Conservation (phyloP, 2,329 filamentous ascomycete genomes). For the Fusarium keratoplasticum region DNA sequence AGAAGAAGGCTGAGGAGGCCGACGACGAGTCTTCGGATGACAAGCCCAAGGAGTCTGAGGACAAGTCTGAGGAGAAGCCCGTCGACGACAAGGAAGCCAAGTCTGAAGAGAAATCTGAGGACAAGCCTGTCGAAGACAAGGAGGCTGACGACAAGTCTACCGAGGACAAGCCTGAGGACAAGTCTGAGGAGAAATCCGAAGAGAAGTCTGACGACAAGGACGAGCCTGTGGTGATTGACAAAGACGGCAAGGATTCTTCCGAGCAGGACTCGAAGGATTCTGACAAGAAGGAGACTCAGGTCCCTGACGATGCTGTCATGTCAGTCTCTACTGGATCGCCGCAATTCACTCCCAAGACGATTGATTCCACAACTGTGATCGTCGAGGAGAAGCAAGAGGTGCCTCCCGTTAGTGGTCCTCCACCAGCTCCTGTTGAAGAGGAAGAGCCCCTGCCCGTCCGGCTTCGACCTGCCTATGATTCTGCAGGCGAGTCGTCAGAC, state of each 20-base stretch:
- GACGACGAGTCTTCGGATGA: constrained; percentile 40
- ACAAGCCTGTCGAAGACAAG: constrained; percentile 24
- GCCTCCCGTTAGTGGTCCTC: constrained; percentile 43
- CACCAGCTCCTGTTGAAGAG: constrained; percentile 35
- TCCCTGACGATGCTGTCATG: constrained; percentile 37
- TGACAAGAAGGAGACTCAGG: constrained; percentile 24
- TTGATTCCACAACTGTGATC: constrained; percentile 40
- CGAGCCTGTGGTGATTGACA: constrained; percentile 21
- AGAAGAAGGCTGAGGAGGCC: constrained; percentile 24
- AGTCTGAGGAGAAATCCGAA: background rate
- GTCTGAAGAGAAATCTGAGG: constrained; percentile 6
- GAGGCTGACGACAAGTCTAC: background rate
- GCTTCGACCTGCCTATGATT: constrained; percentile 51
- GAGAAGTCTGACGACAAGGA: constrained; percentile 13
- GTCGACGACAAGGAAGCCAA: constrained; percentile 14
- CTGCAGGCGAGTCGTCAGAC: constrained; percentile 68
- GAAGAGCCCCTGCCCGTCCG: constrained; percentile 37
- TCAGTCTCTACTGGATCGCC: constrained; percentile 49
- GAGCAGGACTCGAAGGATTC: constrained; percentile 15
- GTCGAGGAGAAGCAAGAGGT: constrained; percentile 51
- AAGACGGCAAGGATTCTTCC: constrained; percentile 1
- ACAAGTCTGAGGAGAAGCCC: constrained; percentile 4
- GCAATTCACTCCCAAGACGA: constrained; percentile 47
- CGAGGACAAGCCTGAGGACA: constrained; percentile 4
- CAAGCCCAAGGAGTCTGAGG: constrained; percentile 12